Evolutionary conservation across 2,329 filamentous ascomycete genomes (phyloP).

Genomic region (Clarireedia hainanense): DNA sequence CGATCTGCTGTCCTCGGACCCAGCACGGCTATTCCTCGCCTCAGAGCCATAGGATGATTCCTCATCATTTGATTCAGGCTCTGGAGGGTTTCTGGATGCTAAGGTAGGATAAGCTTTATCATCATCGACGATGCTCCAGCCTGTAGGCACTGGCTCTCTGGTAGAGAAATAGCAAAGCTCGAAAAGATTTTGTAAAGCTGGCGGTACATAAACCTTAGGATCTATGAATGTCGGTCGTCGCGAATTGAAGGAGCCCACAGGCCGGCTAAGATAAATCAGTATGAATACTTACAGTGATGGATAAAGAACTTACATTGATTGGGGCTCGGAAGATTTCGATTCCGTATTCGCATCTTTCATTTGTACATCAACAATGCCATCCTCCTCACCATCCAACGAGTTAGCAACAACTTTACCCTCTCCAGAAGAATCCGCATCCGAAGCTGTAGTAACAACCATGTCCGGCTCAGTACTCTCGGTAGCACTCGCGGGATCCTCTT

Average conservation of each 20-base stretch:
- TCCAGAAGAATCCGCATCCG: constrained; percentile 57
- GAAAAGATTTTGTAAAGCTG: constrained; percentile 64
- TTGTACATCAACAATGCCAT: constrained; percentile 82
- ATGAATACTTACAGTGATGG: background rate
- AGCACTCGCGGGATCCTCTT: constrained; percentile 31
- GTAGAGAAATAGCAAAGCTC: constrained; percentile 59
- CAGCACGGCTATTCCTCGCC: constrained; percentile 31
- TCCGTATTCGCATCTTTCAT: constrained; percentile 56
- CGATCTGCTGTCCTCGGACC: constrained; percentile 31
- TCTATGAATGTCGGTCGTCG: constrained; percentile 45
- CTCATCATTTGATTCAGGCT: constrained; percentile 13
- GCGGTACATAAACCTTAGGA: constrained; percentile 50
- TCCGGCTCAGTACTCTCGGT: constrained; percentile 53
- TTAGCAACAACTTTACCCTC: constrained; percentile 66
- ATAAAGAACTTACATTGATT: background rate
- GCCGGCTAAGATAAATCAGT: constrained; percentile 3
- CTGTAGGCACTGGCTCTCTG: constrained; percentile 57
- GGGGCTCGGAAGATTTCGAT: constrained; percentile 7
- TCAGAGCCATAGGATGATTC: constrained; percentile 14
- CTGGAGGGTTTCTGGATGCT: constrained; percentile 35
- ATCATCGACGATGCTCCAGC: constrained; percentile 57
- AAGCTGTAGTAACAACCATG: constrained; percentile 56
- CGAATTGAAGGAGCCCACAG: constrained; percentile 18
- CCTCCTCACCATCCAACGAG: constrained; percentile 73
- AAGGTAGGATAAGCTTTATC: constrained; percentile 46